Base-by-base conservation (phyloP, 768 basidiomycete species). In the Pholiota microspora region DNA sequence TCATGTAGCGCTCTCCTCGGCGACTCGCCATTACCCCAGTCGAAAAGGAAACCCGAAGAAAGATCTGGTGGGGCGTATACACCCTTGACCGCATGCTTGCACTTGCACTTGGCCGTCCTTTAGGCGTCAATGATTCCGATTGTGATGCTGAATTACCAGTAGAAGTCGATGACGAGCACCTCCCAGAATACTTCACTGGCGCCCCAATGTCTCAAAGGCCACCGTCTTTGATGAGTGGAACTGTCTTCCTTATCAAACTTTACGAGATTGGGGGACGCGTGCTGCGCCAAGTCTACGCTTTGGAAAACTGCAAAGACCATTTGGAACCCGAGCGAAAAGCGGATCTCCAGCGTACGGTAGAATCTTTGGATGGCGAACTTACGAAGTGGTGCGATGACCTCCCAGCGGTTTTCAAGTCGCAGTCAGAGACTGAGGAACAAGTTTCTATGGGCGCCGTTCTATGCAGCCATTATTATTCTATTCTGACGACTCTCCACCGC, bases 1-100 rank as follows among this genome's bases (percentile, higher is more conserved):
- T 61, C 46, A 29, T 47, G 47, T 60, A 94, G 92, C 88, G 94
- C 54, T 92, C 92, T 2, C 88, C 92, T 3, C 83, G 87, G 48
- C 82, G 90, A 42, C 77, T 94, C 44, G 65, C 76, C 15, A 76
- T 94, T 31, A 73, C 83, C 16, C 75, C 86, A 32, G 81, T 90
- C 35, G 91, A 95, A 69, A 95, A 93, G 70, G 92, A 95, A 70
- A 90, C 91, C 0, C 83, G 92, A 27, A 78, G 88, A 58, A 93
- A 94, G 72, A 87, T 94, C 48, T 95, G 94, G 94, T 95, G 94
- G 92, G 85, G 89, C 38, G 90, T 94, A 24, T 96, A 96, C 64
- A 86, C 85, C 23, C 76, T 96, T 47, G 94, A 91, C 69, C 86
- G 92, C 47, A 94, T 94, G 90, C 86, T 96, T 16, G 94, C 94